A percentile compares a stretch with the other conserved stretches of the same genome.
These are phyloP conservation scores for Apiotrichum sp. DNA, from an alignment of 1,284 basidiomycete species.

Conservation along the genomic window DNA sequence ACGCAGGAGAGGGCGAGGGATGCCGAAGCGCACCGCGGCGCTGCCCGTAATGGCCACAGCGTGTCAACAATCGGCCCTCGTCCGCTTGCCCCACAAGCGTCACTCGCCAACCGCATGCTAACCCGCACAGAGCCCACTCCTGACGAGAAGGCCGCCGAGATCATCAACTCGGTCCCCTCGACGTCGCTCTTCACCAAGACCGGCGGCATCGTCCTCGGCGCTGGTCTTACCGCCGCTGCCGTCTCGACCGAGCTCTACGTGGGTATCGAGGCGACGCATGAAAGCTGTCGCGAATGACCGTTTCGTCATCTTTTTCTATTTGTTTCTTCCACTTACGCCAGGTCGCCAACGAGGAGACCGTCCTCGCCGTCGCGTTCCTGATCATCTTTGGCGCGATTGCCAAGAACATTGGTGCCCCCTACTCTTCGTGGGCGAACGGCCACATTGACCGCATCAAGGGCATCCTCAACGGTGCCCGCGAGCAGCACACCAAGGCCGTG, in stretches of 20 bases:
- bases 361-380: constrained; percentile 73
- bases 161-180: constrained; percentile 88
- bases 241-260: constrained; percentile 96
- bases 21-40: neutral
- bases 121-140: constrained; percentile 53
- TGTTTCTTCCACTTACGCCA: constrained; percentile 11
- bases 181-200: constrained; percentile 92
- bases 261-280: constrained; percentile 17
- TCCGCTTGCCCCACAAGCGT: neutral
- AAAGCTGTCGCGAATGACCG: no score
- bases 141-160: constrained; percentile 78
- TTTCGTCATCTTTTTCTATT: no score
- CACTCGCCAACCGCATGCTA: neutral
- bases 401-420: constrained; percentile 73
- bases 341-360: constrained; percentile 88
- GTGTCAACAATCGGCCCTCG: no score
- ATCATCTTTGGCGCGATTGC: constrained; percentile 83
- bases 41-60: no score
- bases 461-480: constrained; percentile 75
- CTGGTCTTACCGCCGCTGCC: constrained; percentile 81
- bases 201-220: constrained; percentile 82
- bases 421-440: constrained; percentile 85
- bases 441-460: constrained; percentile 76
- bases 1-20: neutral
- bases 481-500: constrained; percentile 88